Base-by-base conservation (phyloP, 768 basidiomycete genomes). In the Amanita molliuscula region DNA sequence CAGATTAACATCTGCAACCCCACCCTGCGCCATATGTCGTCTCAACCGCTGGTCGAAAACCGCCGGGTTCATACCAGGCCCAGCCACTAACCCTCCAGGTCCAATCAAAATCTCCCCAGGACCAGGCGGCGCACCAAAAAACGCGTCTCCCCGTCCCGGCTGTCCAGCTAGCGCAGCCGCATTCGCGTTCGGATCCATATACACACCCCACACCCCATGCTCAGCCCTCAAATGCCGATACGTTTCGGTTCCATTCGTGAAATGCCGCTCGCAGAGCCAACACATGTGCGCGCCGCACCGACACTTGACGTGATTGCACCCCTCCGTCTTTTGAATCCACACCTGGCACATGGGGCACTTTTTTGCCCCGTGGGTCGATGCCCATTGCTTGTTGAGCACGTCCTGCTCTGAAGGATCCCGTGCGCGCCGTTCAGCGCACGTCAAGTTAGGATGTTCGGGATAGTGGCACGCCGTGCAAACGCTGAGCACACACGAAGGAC, bases 401-500 rank as follows among this genome's bases (percentile, higher is more conserved):
- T 50, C 49, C 1, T 52, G 35, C 28, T 45, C 51, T 26, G 44
- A 38, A 15, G 38, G 44, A 31, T 45, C 42, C 16, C 7, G 50
- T 21, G 33, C 34, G 1, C 44, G 23, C 4, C 34, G 36, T 38
- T 47, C 51, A 16, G 23, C 28, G 25, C 44, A 52, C 8, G 66
- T 69, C 65, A 77, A 68, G 10, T 73, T 77, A 21, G 71, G 71
- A 50, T 81, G 80, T 0, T 59, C 67, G 44, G 73, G 72, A 47
- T 71, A 66, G 47, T 75, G 65, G 56, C 79, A 82, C 4, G 68
- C 57, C 0, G 75, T 60, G 49, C 79, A 81, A 16, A 79, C 66
- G 8, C 62, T 57, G 18, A 63, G 58, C 43, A 76, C 71, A 57
- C 79, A 81, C 7, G 76, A 74, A 6, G 77, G 77, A 52, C 79